A percentile compares a stretch with the other conserved stretches of the same genome.
Evolutionary conservation across 1,139 yeast species (phyloP).

Genomic region (Candida neerlandica): DNA sequence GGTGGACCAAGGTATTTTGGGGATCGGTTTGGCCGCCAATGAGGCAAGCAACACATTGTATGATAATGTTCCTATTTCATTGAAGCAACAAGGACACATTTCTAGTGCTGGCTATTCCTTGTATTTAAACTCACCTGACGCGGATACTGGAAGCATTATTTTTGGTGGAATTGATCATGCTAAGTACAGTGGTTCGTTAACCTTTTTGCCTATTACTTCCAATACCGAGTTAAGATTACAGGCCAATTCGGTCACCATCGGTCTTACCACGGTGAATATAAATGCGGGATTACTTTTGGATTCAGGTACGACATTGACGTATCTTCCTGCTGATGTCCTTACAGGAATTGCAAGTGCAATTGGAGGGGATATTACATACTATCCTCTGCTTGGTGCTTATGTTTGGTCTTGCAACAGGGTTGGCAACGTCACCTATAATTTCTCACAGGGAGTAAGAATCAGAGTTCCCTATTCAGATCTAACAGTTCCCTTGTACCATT

Average conservation of each 20-base stretch:
- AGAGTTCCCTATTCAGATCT: conserved; percentile 30
- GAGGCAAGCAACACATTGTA: conserved; percentile 19
- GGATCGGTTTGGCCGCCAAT: conserved; percentile 20
- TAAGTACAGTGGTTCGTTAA: conserved; percentile 27
- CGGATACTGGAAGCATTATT: conserved; percentile 25
- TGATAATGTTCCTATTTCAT: conserved; percentile 32
- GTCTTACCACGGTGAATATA: background rate
- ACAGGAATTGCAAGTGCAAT: conserved; percentile 24
- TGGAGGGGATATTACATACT: conserved; percentile 17
- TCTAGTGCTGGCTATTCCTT: conserved; percentile 40
- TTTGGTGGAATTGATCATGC: conserved; percentile 35
- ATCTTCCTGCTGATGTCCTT: conserved; percentile 23
- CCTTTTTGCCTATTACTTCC: conserved; percentile 8
- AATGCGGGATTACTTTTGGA: conserved; percentile 18
- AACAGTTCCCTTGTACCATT: conserved; percentile 10
- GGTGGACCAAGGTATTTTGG: conserved; percentile 20
- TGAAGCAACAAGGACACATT: conserved; percentile 47
- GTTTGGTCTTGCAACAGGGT: conserved; percentile 9
- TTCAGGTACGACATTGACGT: conserved; percentile 33
- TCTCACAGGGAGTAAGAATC: conserved; percentile 31
- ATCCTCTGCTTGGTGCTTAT: conserved; percentile 8
- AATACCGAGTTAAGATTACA: conserved; percentile 5
- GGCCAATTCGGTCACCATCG: conserved; percentile 5
- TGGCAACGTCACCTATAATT: conserved; percentile 25
- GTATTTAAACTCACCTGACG: conserved; percentile 26